These are phyloP conservation scores for Mortierella sp. DNA, from an alignment of 371 early-diverging fungal species.

Conservation along the genomic window DNA sequence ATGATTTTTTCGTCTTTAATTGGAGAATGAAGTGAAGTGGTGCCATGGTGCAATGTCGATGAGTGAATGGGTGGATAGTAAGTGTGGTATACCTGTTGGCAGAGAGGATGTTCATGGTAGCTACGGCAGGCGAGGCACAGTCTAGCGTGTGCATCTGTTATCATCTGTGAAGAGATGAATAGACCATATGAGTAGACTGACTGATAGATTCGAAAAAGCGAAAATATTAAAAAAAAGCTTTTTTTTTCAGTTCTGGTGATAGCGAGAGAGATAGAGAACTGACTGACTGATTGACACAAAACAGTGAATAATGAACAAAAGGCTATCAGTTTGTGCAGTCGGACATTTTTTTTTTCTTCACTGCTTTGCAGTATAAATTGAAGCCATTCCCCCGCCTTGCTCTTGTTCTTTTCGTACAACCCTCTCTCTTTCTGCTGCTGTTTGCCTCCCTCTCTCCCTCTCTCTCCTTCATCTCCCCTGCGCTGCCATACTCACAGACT, in stretches of 20 bases:
- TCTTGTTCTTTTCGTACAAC: not conserved
- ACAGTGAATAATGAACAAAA: not conserved
- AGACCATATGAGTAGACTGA: not conserved
- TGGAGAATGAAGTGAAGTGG: not conserved
- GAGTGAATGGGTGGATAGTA: not conserved
- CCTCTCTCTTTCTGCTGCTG: not conserved
- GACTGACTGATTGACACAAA: too few relatives aligned
- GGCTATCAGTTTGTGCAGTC: not conserved
- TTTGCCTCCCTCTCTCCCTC: not conserved
- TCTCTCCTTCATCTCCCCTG: not conserved
- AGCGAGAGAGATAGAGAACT: not conserved
- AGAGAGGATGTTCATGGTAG: not conserved
- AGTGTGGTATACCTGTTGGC: not conserved
- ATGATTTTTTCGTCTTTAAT: not conserved
- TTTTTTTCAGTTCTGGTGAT: not conserved
- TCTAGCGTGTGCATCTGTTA: not conserved
- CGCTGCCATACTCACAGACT: too few relatives aligned
- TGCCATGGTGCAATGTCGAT: not conserved
- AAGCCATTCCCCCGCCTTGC: not conserved
- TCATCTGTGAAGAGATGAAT: not conserved
- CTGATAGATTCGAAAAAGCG: not conserved
- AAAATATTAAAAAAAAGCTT: not conserved
- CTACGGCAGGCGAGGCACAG: not conserved
- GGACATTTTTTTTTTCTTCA: not conserved
- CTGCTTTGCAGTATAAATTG: not conserved